phyloP scores from a whole-genome alignment of 148 eudicot genomes.

The Spergularia bocconei region DNA sequence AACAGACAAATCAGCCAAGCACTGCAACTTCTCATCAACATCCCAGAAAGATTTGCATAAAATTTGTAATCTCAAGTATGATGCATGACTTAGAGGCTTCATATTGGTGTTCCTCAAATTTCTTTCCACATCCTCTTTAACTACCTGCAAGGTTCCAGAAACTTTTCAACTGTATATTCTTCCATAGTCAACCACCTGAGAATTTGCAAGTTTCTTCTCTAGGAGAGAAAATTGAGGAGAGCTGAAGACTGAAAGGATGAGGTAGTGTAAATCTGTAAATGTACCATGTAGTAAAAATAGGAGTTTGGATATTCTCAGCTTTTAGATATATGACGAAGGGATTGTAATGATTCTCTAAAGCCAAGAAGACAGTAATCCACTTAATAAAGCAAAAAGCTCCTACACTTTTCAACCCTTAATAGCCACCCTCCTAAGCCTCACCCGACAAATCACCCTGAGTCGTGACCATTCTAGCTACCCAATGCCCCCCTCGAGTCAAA shows the following conservation, averaged over 20 bases:
- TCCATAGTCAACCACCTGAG: neutral
- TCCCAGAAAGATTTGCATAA: slow-evolving; percentile 87
- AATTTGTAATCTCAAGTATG: slow-evolving; percentile 85
- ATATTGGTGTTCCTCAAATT: slow-evolving; percentile 79
- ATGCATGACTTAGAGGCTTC: slow-evolving; percentile 87
- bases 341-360: no score
- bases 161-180: neutral
- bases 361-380: no score
- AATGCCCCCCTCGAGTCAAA: no score
- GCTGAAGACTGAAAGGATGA: neutral
- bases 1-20: slow-evolving; percentile 58
- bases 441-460: no score
- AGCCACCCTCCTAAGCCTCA: no score
- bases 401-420: no score
- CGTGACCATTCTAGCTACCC: no score
- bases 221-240: neutral
- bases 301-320: neutral
- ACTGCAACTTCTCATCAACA: slow-evolving; percentile 69
- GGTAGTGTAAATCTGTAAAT: slow-evolving; percentile 3
- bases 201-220: neutral
- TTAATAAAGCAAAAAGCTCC: no score
- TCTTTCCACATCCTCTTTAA: slow-evolving; percentile 87
- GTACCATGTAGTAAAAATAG: neutral
- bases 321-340: no score
- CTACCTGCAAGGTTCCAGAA: slow-evolving; percentile 50